Conservation (phyloP, 2,329 filamentous ascomycete genomes). For the Botryotinia calthae region DNA sequence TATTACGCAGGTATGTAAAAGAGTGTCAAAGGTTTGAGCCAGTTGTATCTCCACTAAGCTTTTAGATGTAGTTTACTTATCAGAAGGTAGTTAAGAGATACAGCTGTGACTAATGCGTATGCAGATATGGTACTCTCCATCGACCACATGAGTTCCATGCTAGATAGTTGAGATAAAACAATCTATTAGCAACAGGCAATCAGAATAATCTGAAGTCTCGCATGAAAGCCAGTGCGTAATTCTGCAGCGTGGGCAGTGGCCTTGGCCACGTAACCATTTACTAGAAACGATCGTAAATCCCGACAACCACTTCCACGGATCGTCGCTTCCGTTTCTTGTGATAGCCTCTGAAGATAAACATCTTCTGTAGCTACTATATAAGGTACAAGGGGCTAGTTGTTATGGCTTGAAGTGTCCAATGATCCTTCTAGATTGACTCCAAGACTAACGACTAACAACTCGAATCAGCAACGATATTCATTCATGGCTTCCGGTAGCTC, state of each 20-base stretch:
- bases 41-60: background rate
- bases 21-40: too few relatives aligned
- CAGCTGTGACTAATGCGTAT: background rate
- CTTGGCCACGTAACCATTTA: background rate
- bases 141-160: background rate
- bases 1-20: background rate
- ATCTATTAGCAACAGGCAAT: background rate
- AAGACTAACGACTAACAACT: background rate
- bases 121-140: background rate
- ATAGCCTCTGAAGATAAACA: too few relatives aligned
- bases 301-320: background rate
- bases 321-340: background rate
- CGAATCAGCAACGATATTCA: background rate
- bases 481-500: background rate
- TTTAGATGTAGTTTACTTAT: background rate
- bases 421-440: background rate
- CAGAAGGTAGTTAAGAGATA: background rate
- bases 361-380: background rate
- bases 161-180: background rate
- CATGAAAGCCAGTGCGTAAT: background rate
- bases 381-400: background rate
- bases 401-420: background rate
- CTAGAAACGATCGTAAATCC: background rate
- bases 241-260: background rate
- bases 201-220: background rate